A percentile compares a stretch with the other conserved stretches of the same genome.
These are phyloP conservation scores for Geotrichum fermentans DNA, from an alignment of 1,139 yeast species.

Conservation along the genomic window DNA sequence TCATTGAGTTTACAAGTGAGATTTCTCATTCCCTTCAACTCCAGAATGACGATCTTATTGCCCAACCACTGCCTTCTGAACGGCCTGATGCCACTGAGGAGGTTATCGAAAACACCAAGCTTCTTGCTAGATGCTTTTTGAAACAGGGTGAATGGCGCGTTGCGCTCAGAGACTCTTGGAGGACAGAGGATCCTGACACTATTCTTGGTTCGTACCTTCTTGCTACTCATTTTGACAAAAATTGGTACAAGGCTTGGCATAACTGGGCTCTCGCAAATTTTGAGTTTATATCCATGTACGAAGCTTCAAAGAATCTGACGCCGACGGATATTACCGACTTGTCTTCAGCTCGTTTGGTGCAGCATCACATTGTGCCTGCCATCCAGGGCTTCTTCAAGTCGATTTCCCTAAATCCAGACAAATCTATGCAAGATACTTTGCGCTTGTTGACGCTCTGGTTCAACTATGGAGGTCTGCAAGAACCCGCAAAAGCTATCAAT, in stretches of 20 bases:
- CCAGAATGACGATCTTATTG: slow-evolving; percentile 58
- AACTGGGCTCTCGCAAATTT: slow-evolving; percentile 98
- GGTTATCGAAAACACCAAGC: slow-evolving; percentile 73
- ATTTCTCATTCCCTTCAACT: slow-evolving; percentile 71
- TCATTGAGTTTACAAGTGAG: slow-evolving; percentile 84
- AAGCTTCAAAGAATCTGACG: slow-evolving; percentile 26
- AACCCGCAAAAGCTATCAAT: slow-evolving; percentile 83
- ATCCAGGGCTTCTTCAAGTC: slow-evolving; percentile 94
- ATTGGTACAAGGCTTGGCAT: slow-evolving; percentile 99
- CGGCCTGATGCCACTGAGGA: slow-evolving; percentile 70
- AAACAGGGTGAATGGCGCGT: slow-evolving; percentile 99
- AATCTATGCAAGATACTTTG: slow-evolving; percentile 87
- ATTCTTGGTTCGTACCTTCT: slow-evolving; percentile 86
- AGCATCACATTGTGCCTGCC: slow-evolving; percentile 89
- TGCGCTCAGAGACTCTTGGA: slow-evolving; percentile 72
- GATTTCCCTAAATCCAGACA: slow-evolving; percentile 78
- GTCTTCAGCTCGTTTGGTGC: slow-evolving; percentile 53
- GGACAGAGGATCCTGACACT: slow-evolving; percentile 65
- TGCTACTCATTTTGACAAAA: slow-evolving; percentile 89
- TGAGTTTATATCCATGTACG: slow-evolving; percentile 73
- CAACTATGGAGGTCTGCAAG: slow-evolving; percentile 88
- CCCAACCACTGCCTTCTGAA: slow-evolving; percentile 76
- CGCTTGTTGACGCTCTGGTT: slow-evolving; percentile 91
- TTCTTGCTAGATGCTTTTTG: slow-evolving; percentile 88
- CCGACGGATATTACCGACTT: slow-evolving; percentile 29